These are phyloP conservation scores for Chytriomyces hyalinus DNA, from an alignment of 192 early-diverging fungal species.

Conservation along the genomic window DNA sequence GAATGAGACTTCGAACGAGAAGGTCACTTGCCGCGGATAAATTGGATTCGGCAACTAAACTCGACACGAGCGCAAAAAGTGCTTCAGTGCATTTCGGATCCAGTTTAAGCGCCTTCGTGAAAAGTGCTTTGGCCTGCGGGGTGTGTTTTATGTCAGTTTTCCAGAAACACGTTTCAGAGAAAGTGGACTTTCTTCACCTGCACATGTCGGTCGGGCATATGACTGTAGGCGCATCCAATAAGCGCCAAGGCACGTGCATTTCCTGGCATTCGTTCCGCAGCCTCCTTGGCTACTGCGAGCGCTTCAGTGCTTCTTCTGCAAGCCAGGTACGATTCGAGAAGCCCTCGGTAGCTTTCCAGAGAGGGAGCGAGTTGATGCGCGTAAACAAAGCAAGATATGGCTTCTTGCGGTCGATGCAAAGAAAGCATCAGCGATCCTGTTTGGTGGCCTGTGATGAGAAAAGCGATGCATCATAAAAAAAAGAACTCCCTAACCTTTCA, in stretches of 20 bases:
- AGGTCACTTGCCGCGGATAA: neutral
- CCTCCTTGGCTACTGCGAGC: constrained; percentile 23
- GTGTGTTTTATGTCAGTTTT: neutral
- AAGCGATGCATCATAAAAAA: neutral
- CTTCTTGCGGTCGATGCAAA: constrained; percentile 9
- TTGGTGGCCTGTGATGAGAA: neutral
- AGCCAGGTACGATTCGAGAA: constrained; percentile 25
- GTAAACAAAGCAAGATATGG: neutral
- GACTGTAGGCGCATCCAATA: constrained; percentile 17
- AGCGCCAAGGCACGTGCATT: constrained; percentile 22
- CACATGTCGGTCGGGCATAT: constrained; percentile 7
- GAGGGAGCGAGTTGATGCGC: neutral
- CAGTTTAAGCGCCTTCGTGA: constrained; percentile 20
- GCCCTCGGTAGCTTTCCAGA: constrained; percentile 13
- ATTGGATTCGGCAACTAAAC: neutral
- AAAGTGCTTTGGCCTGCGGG: constrained; percentile 3
- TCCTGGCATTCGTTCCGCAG: constrained; percentile 9
- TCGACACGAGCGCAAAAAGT: constrained; percentile 18
- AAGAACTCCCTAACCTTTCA: constrained; percentile 11
- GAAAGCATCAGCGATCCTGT: constrained; percentile 15
- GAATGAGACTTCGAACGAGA: neutral
- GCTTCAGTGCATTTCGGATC: constrained; percentile 30
- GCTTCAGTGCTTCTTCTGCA: constrained; percentile 20
- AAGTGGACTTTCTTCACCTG: neutral
- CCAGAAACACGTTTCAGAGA: neutral